phyloP scores from a whole-genome alignment of 805 yeast species.

The Maudiozyma serrabonitensis region DNA sequence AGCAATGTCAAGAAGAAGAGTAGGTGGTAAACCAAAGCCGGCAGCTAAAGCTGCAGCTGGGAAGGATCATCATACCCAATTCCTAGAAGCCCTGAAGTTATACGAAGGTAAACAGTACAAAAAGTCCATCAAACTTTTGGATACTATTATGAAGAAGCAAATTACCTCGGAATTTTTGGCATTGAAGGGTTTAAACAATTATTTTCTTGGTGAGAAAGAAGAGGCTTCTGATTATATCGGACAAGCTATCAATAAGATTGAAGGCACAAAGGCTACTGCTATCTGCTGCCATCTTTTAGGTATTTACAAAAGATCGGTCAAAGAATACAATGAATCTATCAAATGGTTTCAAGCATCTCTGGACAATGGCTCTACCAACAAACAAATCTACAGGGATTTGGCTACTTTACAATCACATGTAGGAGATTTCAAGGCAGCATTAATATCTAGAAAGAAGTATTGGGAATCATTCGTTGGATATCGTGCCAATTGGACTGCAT shows the following conservation, averaged over 20 bases:
- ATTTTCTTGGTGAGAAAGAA: conserved; percentile 44
- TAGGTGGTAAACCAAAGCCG: conserved; percentile 9
- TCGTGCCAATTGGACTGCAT: conserved; percentile 83
- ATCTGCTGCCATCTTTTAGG: conserved; percentile 82
- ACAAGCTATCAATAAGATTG: conserved; percentile 51
- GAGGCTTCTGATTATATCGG: conserved; percentile 57
- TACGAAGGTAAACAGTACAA: conserved; percentile 84
- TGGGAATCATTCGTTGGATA: conserved; percentile 70
- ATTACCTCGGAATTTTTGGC: conserved; percentile 72
- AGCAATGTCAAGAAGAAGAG: conserved; percentile 19
- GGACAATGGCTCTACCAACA: conserved; percentile 69
- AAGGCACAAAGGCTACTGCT: conserved; percentile 40
- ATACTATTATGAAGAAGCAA: conserved; percentile 64
- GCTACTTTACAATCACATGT: conserved; percentile 70
- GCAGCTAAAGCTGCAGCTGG: conserved; percentile 8
- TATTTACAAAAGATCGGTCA: conserved; percentile 61
- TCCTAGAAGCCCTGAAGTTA: conserved; percentile 70
- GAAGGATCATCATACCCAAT: conserved; percentile 60
- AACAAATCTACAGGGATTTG: conserved; percentile 72
- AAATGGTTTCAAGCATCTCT: conserved; percentile 67
- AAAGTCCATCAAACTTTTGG: conserved; percentile 70
- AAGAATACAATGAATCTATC: conserved; percentile 66
- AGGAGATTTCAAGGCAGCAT: conserved; percentile 58
- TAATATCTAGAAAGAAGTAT: conserved; percentile 54
- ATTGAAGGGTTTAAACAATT: conserved; percentile 67